Percentiles rank a stretch among this genome's conserved stretches.
These are phyloP conservation scores for Umbilicus rupestris DNA, from an alignment of 164 flowering plant genomes.

Conservation along the genomic window DNA sequence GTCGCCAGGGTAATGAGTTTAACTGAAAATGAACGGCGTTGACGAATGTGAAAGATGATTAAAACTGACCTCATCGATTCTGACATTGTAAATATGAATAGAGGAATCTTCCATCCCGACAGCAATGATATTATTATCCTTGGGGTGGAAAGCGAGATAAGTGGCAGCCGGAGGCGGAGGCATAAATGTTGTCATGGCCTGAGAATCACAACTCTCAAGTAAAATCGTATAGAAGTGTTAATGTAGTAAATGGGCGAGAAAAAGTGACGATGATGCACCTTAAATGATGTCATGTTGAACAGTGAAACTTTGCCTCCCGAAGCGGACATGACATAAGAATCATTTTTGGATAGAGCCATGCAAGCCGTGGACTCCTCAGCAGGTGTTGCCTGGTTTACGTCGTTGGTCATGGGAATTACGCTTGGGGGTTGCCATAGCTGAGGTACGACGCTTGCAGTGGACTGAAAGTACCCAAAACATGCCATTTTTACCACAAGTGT, in stretches of 20 bases:
- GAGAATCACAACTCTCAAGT: not conserved
- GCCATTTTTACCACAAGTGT: conserved; percentile 9
- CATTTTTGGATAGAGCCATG: conserved; percentile 95
- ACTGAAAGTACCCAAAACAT: conserved; percentile 45
- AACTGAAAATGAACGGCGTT: too few species aligned
- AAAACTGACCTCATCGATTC: conserved; percentile 69
- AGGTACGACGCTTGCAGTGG: conserved; percentile 77
- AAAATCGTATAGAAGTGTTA: not conserved
- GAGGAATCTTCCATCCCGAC: conserved; percentile 95
- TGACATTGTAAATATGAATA: conserved; percentile 78
- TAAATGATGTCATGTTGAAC: conserved; percentile 97
- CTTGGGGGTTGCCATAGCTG: conserved; percentile 93
- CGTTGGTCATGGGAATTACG: conserved; percentile 92
- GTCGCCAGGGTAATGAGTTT: too few species aligned
- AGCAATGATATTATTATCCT: conserved; percentile 87
- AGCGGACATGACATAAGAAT: conserved; percentile 93
- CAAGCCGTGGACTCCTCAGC: conserved; percentile 84
- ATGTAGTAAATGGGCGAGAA: not conserved
- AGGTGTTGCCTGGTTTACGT: conserved; percentile 18
- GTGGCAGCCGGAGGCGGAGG: conserved; percentile 89
- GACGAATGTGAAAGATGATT: too few species aligned
- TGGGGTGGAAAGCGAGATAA: conserved; percentile 89
- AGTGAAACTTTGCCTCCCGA: conserved; percentile 85
- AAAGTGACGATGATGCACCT: conserved; percentile 33
- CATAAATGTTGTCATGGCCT: conserved; percentile 97